phyloP scores from a whole-genome alignment of 257 asterid genomes.

The Solanum chaucha region DNA sequence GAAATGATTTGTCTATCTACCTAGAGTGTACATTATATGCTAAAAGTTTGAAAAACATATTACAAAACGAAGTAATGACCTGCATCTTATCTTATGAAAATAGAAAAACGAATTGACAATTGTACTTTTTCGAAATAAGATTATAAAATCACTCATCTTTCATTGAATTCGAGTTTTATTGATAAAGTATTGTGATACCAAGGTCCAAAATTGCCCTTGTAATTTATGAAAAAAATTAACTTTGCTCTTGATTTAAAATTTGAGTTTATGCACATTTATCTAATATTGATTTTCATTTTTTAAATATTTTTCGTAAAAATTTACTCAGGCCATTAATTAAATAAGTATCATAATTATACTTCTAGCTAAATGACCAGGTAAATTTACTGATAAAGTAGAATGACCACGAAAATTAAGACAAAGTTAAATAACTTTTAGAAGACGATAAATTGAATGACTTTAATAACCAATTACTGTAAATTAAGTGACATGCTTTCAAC shows the following conservation, averaged over 20 bases:
- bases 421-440: background rate
- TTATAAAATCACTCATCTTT: background rate
- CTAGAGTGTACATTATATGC: background rate
- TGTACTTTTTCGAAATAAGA: background rate
- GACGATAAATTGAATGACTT: background rate
- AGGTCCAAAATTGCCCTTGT: background rate
- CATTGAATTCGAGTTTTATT: background rate
- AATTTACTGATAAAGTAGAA: background rate
- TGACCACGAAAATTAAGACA: background rate
- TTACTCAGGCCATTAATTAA: background rate
- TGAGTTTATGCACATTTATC: background rate
- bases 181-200: background rate
- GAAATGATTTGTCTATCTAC: background rate
- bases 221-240: background rate
- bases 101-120: background rate
- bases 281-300: background rate
- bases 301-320: background rate
- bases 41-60: background rate
- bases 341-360: background rate
- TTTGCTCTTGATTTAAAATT: background rate
- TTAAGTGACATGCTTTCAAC: background rate
- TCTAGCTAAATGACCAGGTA: background rate
- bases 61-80: background rate
- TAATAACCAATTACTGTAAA: background rate
- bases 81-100: background rate